Conservation (phyloP, 352 stramenopile genomes). For the Pythium grandisporangium region DNA sequence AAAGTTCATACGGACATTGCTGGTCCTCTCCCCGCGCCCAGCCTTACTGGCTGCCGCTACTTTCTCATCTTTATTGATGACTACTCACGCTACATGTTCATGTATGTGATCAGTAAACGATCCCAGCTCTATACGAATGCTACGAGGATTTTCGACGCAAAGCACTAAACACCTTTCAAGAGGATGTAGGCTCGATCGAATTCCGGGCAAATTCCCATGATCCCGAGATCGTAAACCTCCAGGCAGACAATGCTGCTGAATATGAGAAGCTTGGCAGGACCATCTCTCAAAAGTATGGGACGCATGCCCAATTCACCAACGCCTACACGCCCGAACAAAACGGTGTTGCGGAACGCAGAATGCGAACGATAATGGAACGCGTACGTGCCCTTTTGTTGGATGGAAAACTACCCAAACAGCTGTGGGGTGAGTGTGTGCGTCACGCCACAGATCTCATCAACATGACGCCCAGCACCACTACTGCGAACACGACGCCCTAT, state of each 20-base stretch:
- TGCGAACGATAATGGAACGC: conserved; percentile 4
- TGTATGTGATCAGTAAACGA: not conserved
- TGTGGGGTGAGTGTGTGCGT: conserved; percentile 5
- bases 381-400: conserved; percentile 4
- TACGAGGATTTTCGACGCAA: conserved; percentile 3
- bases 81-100: conserved; percentile 6
- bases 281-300: conserved; percentile 3
- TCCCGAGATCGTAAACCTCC: conserved; percentile 2
- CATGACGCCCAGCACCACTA: conserved; percentile 4
- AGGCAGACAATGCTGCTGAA: conserved; percentile 8
- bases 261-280: conserved; percentile 7
- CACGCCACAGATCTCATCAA: conserved; percentile 5
- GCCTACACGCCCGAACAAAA: conserved; percentile 9
- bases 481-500: not conserved
- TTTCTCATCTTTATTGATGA: conserved; percentile 7
- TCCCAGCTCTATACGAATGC: conserved; percentile 3
- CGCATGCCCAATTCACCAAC: conserved; percentile 3
- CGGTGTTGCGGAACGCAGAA: conserved; percentile 5
- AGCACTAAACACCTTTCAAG: conserved; percentile 5
- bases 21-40: conserved; percentile 3
- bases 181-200: conserved; percentile 2
- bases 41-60: conserved; percentile 3
- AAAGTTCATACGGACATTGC: conserved; percentile 6
- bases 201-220: not conserved
- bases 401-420: conserved; percentile 1